These are phyloP conservation scores for Massarina eburnea DNA, from an alignment of 2,329 filamentous ascomycete species.

Conservation along the genomic window DNA sequence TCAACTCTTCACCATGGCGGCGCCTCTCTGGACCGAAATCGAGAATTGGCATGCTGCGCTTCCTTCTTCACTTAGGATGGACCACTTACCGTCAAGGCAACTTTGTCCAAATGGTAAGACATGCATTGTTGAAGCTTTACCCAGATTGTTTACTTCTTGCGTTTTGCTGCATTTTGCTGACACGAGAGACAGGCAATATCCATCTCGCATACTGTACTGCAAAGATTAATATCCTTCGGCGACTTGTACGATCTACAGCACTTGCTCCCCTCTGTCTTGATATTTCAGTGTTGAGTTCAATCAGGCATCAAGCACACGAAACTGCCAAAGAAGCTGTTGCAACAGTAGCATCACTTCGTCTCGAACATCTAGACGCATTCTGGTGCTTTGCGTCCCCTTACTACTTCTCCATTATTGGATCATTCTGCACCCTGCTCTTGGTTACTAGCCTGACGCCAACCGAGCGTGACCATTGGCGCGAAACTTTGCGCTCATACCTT, in stretches of 20 bases:
- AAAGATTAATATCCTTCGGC: constrained; percentile 9
- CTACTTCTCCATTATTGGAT: constrained; percentile 13
- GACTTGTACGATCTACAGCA: constrained; percentile 13
- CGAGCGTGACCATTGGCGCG: constrained; percentile 12
- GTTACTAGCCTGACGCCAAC: constrained; percentile 10
- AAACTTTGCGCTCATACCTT: constrained; percentile 9
- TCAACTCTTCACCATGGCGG: not conserved
- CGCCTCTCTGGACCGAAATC: not conserved
- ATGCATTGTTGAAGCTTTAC: too few species aligned
- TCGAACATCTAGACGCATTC: constrained; percentile 13
- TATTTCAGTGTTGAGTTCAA: constrained; percentile 5
- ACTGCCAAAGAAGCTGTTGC: constrained; percentile 9
- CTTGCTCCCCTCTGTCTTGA: constrained; percentile 14
- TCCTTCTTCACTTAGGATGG: constrained; percentile 1
- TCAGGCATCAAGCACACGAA: constrained; percentile 6
- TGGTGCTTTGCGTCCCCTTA: constrained; percentile 13
- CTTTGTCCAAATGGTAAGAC: constrained; percentile 3
- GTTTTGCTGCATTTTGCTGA: too few species aligned
- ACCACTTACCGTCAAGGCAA: constrained; percentile 1
- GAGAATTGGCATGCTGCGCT: not conserved
- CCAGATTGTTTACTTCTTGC: too few species aligned
- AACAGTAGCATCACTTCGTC: constrained; percentile 10
- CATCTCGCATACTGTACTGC: constrained; percentile 12
- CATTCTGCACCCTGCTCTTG: constrained; percentile 9
- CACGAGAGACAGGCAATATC: constrained; percentile 5